Percentiles rank a stretch among this genome's conserved stretches.
phyloP scores from a whole-genome alignment of 441 rosid species.

The Monsonia emarginata region DNA sequence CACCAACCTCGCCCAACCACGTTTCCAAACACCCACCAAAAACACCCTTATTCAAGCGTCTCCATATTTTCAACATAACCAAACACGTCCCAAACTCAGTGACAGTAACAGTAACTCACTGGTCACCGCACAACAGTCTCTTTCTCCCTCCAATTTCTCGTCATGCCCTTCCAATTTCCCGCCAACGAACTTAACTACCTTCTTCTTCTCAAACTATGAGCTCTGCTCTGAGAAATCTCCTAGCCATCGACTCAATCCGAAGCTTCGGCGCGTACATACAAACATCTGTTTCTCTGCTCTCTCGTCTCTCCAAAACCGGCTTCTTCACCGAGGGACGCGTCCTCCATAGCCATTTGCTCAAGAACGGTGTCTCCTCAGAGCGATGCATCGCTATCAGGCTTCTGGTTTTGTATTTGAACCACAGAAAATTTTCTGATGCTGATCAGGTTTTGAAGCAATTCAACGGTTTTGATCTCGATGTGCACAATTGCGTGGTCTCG shows the following conservation, averaged over 20 bases:
- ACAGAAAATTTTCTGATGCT: slow-evolving; percentile 30
- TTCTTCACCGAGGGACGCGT: slow-evolving; percentile 27
- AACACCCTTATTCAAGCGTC: too few relatives aligned
- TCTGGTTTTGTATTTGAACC: slow-evolving; percentile 38
- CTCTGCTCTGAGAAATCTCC: slow-evolving; percentile 23
- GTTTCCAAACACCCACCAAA: too few relatives aligned
- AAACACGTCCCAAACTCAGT: too few relatives aligned
- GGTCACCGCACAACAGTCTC: too few relatives aligned
- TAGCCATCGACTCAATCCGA: slow-evolving; percentile 16
- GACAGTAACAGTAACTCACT: too few relatives aligned
- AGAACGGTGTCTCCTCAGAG: slow-evolving; percentile 34
- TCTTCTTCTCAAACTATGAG: slow-evolving; percentile 16
- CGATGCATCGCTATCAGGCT: slow-evolving; percentile 36
- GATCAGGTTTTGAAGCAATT: slow-evolving; percentile 34
- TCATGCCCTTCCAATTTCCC: too few relatives aligned
- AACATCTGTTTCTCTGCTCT: slow-evolving; percentile 20
- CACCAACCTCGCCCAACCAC: too few relatives aligned
- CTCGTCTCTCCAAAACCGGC: slow-evolving; percentile 24
- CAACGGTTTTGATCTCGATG: slow-evolving; percentile 35
- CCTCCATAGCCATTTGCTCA: slow-evolving; percentile 41
- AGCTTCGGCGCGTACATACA: slow-evolving; percentile 24
- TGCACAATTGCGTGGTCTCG: slow-evolving; percentile 37
- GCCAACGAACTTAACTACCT: too few relatives aligned
- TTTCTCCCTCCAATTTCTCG: too few relatives aligned
- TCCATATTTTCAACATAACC: too few relatives aligned